Evolutionary conservation across 2,329 filamentous ascomycete genomes (phyloP).

Genomic region (Neospermospora avenae): DNA sequence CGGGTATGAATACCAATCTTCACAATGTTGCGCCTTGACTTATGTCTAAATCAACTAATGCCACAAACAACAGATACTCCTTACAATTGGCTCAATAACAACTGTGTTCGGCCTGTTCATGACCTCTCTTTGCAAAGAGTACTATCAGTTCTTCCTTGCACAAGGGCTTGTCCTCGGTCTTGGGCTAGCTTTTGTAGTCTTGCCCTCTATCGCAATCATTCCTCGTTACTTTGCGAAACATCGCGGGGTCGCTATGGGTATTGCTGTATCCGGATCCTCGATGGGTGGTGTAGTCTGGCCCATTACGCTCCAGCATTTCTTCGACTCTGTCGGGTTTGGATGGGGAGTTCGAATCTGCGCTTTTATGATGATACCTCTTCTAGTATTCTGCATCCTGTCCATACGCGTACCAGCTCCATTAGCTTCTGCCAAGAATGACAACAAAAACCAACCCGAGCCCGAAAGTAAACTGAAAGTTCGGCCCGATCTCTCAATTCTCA

Average conservation of each 20-base stretch:
- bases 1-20: conserved; percentile 12
- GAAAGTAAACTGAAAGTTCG: conserved; percentile 4
- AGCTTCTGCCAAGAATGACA: not conserved
- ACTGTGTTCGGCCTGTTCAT: conserved; percentile 38
- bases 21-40: too few species aligned
- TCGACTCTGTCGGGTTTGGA: conserved; percentile 33
- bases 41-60: not conserved
- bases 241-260: conserved; percentile 26
- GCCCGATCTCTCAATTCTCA: conserved; percentile 16
- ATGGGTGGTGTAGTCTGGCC: conserved; percentile 37
- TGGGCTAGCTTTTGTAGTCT: conserved; percentile 27
- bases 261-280: conserved; percentile 32
- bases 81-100: conserved; percentile 37
- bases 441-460: not conserved
- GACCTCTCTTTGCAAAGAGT: conserved; percentile 32
- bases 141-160: conserved; percentile 36
- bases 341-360: conserved; percentile 26
- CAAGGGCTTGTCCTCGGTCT: conserved; percentile 28
- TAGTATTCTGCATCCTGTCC: conserved; percentile 14
- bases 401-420: not conserved
- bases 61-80: not conserved
- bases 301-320: conserved; percentile 33
- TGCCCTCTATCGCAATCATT: conserved; percentile 24
- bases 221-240: conserved; percentile 19
- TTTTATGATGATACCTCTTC: conserved; percentile 27